Percentiles rank a stretch among this genome's conserved stretches.
phyloP scores from a whole-genome alignment of 2,329 filamentous ascomycete species.

The Clonostachys sp. region DNA sequence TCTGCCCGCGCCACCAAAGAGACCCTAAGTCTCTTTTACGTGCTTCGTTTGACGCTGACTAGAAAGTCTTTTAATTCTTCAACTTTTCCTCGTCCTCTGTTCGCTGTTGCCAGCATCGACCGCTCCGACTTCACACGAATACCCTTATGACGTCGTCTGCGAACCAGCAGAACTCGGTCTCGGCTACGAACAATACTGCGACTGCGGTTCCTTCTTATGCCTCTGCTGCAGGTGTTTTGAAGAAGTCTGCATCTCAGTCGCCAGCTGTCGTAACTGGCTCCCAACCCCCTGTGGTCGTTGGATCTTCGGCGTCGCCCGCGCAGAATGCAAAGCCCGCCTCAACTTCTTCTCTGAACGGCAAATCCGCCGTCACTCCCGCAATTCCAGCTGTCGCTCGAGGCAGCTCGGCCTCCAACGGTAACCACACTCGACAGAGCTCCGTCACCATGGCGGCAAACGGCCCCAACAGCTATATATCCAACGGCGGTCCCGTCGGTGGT shows the following conservation, averaged over 20 bases:
- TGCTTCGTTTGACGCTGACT: neutral
- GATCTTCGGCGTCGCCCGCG: slow-evolving; percentile 42
- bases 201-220: slow-evolving; percentile 60
- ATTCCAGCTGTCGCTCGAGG: slow-evolving; percentile 63
- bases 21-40: neutral
- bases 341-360: slow-evolving; percentile 82
- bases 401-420: slow-evolving; percentile 58
- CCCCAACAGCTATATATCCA: slow-evolving; percentile 69
- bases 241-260: slow-evolving; percentile 56
- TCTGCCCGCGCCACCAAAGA: neutral
- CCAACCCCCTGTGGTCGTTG: slow-evolving; percentile 47
- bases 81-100: neutral
- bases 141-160: slow-evolving; percentile 58
- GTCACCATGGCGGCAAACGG: slow-evolving; percentile 88
- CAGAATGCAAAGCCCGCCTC: slow-evolving; percentile 60
- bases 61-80: slow-evolving; percentile 1
- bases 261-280: slow-evolving; percentile 58
- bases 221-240: slow-evolving; percentile 59
- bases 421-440: slow-evolving; percentile 79
- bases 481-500: slow-evolving; percentile 61
- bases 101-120: slow-evolving; percentile 11
- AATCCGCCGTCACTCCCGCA: slow-evolving; percentile 65
- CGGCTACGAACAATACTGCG: slow-evolving; percentile 55
- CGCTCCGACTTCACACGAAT: slow-evolving; percentile 3
- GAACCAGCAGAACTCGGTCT: slow-evolving; percentile 45